Conservation (phyloP, 495 filamentous ascomycete species). For the Aspergillus conjunctus region DNA sequence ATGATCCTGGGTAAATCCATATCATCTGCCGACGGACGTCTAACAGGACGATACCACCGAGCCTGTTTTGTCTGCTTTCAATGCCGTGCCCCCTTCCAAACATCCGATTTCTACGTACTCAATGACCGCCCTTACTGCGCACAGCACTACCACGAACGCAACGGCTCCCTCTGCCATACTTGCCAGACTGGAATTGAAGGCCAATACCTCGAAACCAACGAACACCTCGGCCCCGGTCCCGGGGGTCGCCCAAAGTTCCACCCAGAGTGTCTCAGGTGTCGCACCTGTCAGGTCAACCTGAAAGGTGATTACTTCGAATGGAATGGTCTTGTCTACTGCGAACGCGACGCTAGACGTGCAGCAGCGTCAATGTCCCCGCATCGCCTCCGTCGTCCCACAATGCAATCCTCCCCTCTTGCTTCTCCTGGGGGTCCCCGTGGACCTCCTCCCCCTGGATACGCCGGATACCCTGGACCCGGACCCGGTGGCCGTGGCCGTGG, state of each 20-base stretch:
- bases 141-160: conserved; percentile 89
- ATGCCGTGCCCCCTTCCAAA: conserved; percentile 79
- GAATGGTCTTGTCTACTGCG: conserved; percentile 72
- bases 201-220: conserved; percentile 82
- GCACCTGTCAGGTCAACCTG: conserved; percentile 53
- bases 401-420: conserved; percentile 35
- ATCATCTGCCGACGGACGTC: conserved; percentile 87
- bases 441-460: conserved; percentile 24
- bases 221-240: conserved; percentile 34
- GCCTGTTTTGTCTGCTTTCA: conserved; percentile 90
- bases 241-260: conserved; percentile 79
- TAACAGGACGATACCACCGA: conserved; percentile 93
- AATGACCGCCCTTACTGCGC: conserved; percentile 87
- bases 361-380: conserved; percentile 44
- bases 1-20: conserved; percentile 88
- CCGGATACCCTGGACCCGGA: conserved; percentile 32
- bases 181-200: conserved; percentile 91
- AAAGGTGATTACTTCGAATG: conserved; percentile 73
- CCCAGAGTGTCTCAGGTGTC: conserved; percentile 80
- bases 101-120: conserved; percentile 90
- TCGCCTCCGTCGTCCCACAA: conserved; percentile 35
- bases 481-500: conserved; percentile 30
- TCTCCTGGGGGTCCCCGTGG: conserved; percentile 21
- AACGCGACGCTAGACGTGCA: conserved; percentile 76
- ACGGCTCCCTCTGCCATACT: conserved; percentile 76